Percentiles rank a stretch among this genome's conserved stretches.
These are phyloP conservation scores for Erodium maritimum DNA, from an alignment of 345 rosid species.

Conservation along the genomic window DNA sequence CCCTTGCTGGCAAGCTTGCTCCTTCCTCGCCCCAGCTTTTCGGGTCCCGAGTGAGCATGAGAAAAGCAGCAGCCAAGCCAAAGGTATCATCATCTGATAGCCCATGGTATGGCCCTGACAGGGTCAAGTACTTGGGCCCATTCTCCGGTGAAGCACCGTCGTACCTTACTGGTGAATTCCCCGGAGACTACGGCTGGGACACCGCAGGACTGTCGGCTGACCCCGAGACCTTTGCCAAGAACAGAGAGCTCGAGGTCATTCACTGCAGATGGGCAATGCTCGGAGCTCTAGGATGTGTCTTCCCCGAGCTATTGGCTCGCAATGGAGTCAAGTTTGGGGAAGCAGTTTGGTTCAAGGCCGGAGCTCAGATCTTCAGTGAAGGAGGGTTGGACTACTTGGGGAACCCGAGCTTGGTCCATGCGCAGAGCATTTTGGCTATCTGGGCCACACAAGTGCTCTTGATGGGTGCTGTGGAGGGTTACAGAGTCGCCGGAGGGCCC, in stretches of 20 bases:
- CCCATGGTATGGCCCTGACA: too few species aligned
- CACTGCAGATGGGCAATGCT: too few species aligned
- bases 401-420: conserved; percentile 6
- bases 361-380: conserved; percentile 8
- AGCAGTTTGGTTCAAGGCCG: conserved; percentile 11
- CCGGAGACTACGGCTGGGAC: conserved; percentile 6
- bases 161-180: neutral
- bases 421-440: conserved; percentile 6
- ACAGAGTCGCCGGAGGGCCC: conserved; percentile 5
- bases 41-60: too few species aligned
- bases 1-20: too few species aligned
- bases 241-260: too few species aligned
- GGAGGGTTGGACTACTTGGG: conserved; percentile 8
- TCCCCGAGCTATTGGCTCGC: conserved; percentile 9
- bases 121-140: too few species aligned
- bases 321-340: conserved; percentile 10
- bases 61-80: too few species aligned
- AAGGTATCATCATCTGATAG: too few species aligned
- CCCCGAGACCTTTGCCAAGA: too few species aligned
- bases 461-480: conserved; percentile 14
- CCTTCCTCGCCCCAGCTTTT: too few species aligned
- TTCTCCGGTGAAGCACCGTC: too few species aligned
- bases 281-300: too few species aligned
- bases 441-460: conserved; percentile 5
- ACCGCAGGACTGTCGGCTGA: conserved; percentile 12